Evolutionary conservation across 1,139 yeast species (phyloP), one percentile per base, ranked within the genome.

Genomic region (Trichomonascaceae sp.): DNA sequence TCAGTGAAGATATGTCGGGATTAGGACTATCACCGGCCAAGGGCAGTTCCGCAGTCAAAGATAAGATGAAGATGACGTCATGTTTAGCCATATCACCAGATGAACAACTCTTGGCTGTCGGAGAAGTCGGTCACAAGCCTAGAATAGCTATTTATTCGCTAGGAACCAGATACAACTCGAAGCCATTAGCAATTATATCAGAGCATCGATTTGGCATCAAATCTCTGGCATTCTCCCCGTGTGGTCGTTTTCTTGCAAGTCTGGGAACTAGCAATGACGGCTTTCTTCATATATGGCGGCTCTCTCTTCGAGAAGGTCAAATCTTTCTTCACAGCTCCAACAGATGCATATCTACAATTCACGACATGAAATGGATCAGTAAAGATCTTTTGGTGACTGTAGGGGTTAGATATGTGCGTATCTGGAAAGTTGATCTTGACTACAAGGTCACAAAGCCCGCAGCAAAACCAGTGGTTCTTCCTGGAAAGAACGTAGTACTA

Each of bases 41-140:
- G 24, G 50, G 44, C 7, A 30, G 50, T 17, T 22, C 49, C 13
- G 41, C 57, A 13, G 62, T 60, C 30, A 74, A 74, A 55, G 78
- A 79, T 54, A 73, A 76, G 55, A 79, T 82, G 43, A 74, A 85
- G 54, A 71, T 81, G 0, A 74, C 83, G 27, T 77, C 78, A 53
- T 80, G 85, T 56, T 67, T 84, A 12, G 78, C 84, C 0, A 66
- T 84, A 8, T 77, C 87, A 0, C 81, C 85, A 0, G 77, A 80
- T 62, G 74, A 72, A 45, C 73, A 67, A 51, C 60, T 80, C 12
- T 65, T 85, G 47, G 89, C 88, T 0, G 79, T 83, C 6, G 91
- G 90, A 1, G 90, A 85, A 63, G 68, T 75, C 0, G 90, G 90
- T 0, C 82, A 82, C 59, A 81, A 77, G 57, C 90, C 91, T 0